Base-by-base conservation (phyloP, 208 protist species). In the Histomonas meleagridis region DNA sequence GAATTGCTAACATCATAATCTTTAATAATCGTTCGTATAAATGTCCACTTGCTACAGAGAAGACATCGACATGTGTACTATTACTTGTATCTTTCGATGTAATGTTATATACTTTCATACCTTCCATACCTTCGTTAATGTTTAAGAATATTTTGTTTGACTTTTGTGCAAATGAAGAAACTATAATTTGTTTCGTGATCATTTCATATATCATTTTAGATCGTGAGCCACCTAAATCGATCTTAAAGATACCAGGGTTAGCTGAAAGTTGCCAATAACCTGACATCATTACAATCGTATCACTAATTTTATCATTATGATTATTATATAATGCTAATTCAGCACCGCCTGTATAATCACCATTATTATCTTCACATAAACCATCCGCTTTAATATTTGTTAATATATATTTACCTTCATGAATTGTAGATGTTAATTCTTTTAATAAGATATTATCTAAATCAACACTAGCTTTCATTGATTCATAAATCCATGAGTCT, bases 1-100 rank as follows among this genome's bases (percentile, higher is more conserved):
- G 62, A 2, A 91, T 43, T 21, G 38, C n/a, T 23, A 91, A 3
- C 55, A 91, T 91, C 86, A 60, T 65, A 60, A 91, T 65, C 43
- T 91, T 91, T 1, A 69, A 32, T 0, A 91, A 60, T 46, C 86
- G 14, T 38, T 91, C 86, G 40, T 91, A 91, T 21, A 91, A 49
- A 62, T 91, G 86, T 23, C 86, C 86, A 46, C n/a, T 48, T 65
- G 86, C 86, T 32, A 91, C 86, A 91, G 16, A 32, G 28, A 91
- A 69, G 32, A 91, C 55, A 69, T 91, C 53, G 5, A 91, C 53
- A 32, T 46, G 4, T 14, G 43, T 18, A 38, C 46, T 43, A 81
- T 43, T 81, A 9, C 18, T 81, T 14, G 23, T 55, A 46, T 55
- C 49, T 55, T 4, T 90, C 16, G 0, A 16, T 21, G 53, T 55